Evolutionary conservation across 2,329 filamentous ascomycete genomes (phyloP).

Genomic region (Cordyceps farinosa): DNA sequence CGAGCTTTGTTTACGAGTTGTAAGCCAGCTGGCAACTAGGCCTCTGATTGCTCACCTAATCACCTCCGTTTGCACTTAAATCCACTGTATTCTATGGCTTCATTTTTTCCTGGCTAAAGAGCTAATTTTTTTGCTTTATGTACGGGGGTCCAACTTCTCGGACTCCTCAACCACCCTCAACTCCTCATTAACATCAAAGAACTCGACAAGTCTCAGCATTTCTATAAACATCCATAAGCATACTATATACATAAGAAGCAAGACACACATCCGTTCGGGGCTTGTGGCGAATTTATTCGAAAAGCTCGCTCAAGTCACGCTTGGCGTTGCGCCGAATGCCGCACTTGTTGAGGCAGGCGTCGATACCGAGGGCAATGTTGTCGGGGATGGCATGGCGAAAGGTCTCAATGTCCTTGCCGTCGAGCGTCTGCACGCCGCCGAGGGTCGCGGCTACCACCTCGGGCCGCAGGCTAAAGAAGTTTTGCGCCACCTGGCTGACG

Average conservation of each 20-base stretch:
- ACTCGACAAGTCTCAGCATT: neutral
- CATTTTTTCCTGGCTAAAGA: too few species aligned
- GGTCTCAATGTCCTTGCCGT: constrained; percentile 38
- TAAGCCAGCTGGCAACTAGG: too few species aligned
- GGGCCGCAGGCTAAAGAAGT: constrained; percentile 40
- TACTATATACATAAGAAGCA: neutral
- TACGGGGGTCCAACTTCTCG: too few species aligned
- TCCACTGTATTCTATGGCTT: too few species aligned
- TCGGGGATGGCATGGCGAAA: constrained; percentile 42
- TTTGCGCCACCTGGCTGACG: constrained; percentile 43
- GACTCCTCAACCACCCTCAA: too few species aligned
- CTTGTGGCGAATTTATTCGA: neutral
- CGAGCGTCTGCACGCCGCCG: constrained; percentile 34
- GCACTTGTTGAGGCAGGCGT: constrained; percentile 49
- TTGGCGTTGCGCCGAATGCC: constrained; percentile 36
- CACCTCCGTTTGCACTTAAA: too few species aligned
- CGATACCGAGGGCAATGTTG: constrained; percentile 49
- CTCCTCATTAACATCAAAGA: neutral
- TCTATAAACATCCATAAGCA: neutral
- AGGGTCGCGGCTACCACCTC: constrained; percentile 39
- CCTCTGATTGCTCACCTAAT: too few species aligned
- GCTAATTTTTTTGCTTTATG: too few species aligned
- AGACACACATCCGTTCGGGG: neutral
- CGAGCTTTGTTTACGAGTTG: too few species aligned
- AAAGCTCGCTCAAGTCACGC: constrained; percentile 27